Evolutionary conservation across 2,329 filamentous ascomycete genomes (phyloP).

Genomic region (Ophidiomyces ophidiicola): DNA sequence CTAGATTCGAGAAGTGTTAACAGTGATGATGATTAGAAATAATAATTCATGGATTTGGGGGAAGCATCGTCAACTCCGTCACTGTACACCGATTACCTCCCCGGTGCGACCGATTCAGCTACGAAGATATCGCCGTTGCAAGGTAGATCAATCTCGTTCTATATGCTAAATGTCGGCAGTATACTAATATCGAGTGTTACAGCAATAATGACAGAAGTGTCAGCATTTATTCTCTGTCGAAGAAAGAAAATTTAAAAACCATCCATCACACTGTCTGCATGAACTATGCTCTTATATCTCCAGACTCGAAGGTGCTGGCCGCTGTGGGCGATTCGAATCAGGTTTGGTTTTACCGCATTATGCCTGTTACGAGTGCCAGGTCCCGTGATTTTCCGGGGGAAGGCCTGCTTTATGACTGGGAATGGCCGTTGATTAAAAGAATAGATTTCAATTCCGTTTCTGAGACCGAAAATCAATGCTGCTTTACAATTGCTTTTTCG

Average conservation of each 20-base stretch:
- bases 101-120: slow-evolving; percentile 31
- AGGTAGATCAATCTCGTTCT: slow-evolving; percentile 28
- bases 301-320: slow-evolving; percentile 66
- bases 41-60: slow-evolving; percentile 47
- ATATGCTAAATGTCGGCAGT: slow-evolving; percentile 33
- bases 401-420: slow-evolving; percentile 29
- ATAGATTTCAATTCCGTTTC: slow-evolving; percentile 33
- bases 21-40: slow-evolving; percentile 32
- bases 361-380: slow-evolving; percentile 22
- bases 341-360: slow-evolving; percentile 60
- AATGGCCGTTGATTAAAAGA: slow-evolving; percentile 31
- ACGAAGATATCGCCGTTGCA: slow-evolving; percentile 45
- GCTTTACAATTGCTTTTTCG: slow-evolving; percentile 40
- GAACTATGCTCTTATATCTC: slow-evolving; percentile 89
- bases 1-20: slow-evolving; percentile 14
- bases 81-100: slow-evolving; percentile 47
- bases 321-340: slow-evolving; percentile 80
- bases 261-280: slow-evolving; percentile 71
- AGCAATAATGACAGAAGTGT: slow-evolving; percentile 92
- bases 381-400: slow-evolving; percentile 20
- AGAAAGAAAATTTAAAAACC: slow-evolving; percentile 55
- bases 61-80: slow-evolving; percentile 55
- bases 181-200: slow-evolving; percentile 48
- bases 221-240: slow-evolving; percentile 63
- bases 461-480: slow-evolving; percentile 32